A percentile compares a stretch with the other conserved stretches of the same genome.
Evolutionary conservation across 1,284 basidiomycete genomes (phyloP).

Genomic region (Boletus sp.): DNA sequence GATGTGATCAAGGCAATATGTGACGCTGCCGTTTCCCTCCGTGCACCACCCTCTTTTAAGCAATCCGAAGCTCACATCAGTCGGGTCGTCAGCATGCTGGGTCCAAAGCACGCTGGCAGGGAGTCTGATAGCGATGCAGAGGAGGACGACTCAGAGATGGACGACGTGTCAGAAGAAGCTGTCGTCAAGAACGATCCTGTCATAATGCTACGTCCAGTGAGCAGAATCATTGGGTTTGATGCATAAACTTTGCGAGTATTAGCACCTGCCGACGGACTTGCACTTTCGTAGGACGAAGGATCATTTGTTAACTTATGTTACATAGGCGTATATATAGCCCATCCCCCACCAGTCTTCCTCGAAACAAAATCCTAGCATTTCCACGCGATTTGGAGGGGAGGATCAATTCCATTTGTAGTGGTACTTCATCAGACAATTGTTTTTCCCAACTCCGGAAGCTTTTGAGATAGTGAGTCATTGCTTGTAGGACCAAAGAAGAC

Average conservation of each 20-base stretch:
- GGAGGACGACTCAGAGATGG: conserved; percentile 50
- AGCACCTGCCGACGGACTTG: not conserved
- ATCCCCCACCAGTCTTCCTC: not conserved
- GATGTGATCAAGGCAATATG: conserved; percentile 51
- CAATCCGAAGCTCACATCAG: conserved; percentile 44
- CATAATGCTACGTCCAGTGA: conserved; percentile 56
- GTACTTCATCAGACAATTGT: not conserved
- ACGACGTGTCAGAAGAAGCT: conserved; percentile 34
- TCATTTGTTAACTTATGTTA: conserved; percentile 27
- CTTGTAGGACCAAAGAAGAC: not conserved
- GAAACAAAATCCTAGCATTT: not conserved
- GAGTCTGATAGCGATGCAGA: conserved; percentile 60
- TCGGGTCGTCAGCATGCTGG: conserved; percentile 56
- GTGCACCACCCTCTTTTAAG: conserved; percentile 47
- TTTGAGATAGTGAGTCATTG: not conserved
- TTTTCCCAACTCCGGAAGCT: conserved; percentile 3
- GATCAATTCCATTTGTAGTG: no score
- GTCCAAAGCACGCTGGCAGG: conserved; percentile 43
- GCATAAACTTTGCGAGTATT: conserved; percentile 13
- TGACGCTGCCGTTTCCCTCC: conserved; percentile 47
- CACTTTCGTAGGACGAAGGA: not conserved
- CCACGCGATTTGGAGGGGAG: not conserved
- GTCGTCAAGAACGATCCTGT: conserved; percentile 45
- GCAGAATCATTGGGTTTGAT: conserved; percentile 59
- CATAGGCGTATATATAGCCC: conserved; percentile 12